Evolutionary conservation across 352 stramenopile species (phyloP).

Genomic region (Pythium brassicae): DNA sequence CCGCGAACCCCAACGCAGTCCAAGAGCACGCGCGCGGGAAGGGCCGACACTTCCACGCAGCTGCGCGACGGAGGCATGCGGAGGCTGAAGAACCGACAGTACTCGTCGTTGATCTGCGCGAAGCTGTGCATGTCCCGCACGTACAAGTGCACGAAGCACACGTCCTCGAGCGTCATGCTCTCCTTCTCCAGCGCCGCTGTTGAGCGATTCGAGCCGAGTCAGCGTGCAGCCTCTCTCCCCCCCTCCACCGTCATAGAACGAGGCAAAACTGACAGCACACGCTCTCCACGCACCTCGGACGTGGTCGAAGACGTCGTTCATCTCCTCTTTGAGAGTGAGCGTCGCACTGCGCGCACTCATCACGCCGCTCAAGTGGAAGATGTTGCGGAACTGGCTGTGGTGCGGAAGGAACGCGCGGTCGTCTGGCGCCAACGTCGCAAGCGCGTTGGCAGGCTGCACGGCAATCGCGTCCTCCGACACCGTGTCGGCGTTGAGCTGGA

Average conservation of each 20-base stretch:
- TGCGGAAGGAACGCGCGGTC: conserved; percentile 20
- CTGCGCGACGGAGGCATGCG: conserved; percentile 78
- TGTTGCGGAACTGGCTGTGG: conserved; percentile 49
- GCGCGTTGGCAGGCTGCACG: not conserved
- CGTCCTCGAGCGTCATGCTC: conserved; percentile 77
- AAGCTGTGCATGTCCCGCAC: conserved; percentile 95
- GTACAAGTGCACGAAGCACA: conserved; percentile 97
- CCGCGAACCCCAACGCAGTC: conserved; percentile 88
- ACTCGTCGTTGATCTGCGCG: conserved; percentile 90
- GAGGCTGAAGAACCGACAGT: conserved; percentile 89
- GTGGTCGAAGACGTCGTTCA: conserved; percentile 50
- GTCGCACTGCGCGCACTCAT: conserved; percentile 33
- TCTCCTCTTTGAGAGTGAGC: conserved; percentile 56
- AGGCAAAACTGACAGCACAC: not conserved
- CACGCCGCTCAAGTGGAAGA: conserved; percentile 62
- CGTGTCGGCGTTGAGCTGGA: not conserved
- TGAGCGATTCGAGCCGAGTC: not conserved
- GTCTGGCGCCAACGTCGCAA: conserved; percentile 13
- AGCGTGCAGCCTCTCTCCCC: not conserved
- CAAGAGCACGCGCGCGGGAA: conserved; percentile 78
- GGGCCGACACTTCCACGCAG: conserved; percentile 81
- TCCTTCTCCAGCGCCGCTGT: conserved; percentile 25
- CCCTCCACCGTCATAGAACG: too few species aligned
- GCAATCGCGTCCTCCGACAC: not conserved
- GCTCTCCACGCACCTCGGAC: conserved; percentile 14